phyloP scores from a whole-genome alignment of 2,329 filamentous ascomycete species.

The Pseudocercospora vitis region DNA sequence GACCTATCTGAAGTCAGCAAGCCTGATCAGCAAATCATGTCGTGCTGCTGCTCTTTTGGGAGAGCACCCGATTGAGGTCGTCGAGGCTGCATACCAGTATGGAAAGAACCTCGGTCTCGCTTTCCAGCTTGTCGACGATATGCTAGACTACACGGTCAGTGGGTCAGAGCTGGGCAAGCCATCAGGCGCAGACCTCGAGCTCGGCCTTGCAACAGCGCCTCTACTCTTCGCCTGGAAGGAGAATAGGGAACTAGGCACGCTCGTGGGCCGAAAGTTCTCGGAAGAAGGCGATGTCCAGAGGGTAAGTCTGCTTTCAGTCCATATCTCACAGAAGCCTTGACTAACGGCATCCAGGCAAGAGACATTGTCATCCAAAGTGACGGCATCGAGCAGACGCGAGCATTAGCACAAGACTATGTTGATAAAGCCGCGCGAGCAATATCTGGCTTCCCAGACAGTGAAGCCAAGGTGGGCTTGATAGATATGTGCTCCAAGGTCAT shows the following conservation, averaged over 20 bases:
- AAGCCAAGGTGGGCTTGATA: slow-evolving; percentile 85
- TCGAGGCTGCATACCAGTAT: slow-evolving; percentile 88
- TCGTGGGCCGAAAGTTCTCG: slow-evolving; percentile 90
- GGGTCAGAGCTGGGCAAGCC: slow-evolving; percentile 89
- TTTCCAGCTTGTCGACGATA: slow-evolving; percentile 96
- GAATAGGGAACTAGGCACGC: slow-evolving; percentile 75
- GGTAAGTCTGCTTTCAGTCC: too few species aligned
- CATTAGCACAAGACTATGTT: slow-evolving; percentile 85
- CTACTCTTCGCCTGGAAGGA: slow-evolving; percentile 87
- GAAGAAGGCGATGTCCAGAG: slow-evolving; percentile 78
- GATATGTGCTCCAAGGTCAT: slow-evolving; percentile 95
- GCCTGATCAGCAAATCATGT: slow-evolving; percentile 93
- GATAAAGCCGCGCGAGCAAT: slow-evolving; percentile 87
- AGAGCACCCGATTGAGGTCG: slow-evolving; percentile 70
- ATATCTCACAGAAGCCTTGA: too few species aligned
- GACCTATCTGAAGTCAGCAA: slow-evolving; percentile 96
- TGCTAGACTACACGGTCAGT: slow-evolving; percentile 92
- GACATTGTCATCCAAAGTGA: slow-evolving; percentile 79
- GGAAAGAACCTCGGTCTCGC: slow-evolving; percentile 91
- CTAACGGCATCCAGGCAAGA: slow-evolving; percentile 65
- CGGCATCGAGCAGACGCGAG: slow-evolving; percentile 88
- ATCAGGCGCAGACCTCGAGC: slow-evolving; percentile 86
- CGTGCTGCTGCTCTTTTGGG: slow-evolving; percentile 85
- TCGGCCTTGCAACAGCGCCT: slow-evolving; percentile 90
- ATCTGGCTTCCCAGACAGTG: slow-evolving; percentile 81